phyloP scores from a whole-genome alignment of 441 rosid species.

The Manihot esculenta region DNA sequence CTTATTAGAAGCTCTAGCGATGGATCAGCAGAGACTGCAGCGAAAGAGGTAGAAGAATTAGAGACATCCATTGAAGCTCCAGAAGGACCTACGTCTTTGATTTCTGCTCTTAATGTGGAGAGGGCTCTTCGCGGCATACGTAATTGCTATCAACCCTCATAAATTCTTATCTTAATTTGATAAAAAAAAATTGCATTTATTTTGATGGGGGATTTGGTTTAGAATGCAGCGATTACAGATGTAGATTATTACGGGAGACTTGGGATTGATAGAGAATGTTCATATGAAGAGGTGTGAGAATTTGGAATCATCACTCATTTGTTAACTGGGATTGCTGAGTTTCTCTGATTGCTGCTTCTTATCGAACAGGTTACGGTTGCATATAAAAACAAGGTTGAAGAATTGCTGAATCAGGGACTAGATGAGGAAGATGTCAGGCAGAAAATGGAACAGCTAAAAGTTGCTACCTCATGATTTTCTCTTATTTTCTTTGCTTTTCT shows the following conservation, averaged over 20 bases:
- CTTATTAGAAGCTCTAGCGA: slow-evolving; percentile 39
- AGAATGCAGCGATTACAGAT: slow-evolving; percentile 83
- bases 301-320: neutral
- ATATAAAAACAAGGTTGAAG: slow-evolving; percentile 49
- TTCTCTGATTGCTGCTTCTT: neutral
- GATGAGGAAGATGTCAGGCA: slow-evolving; percentile 49
- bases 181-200: neutral
- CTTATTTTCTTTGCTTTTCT: neutral
- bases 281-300: slow-evolving; percentile 51
- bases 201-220: slow-evolving; percentile 27
- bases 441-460: slow-evolving; percentile 53
- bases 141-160: slow-evolving; percentile 21
- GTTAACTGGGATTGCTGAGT: neutral
- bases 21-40: slow-evolving; percentile 30
- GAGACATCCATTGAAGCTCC: slow-evolving; percentile 63
- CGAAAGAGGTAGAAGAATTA: slow-evolving; percentile 34
- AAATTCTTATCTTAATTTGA: neutral
- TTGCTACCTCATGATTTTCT: slow-evolving; percentile 11
- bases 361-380: slow-evolving; percentile 47
- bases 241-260: slow-evolving; percentile 78
- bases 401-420: slow-evolving; percentile 46
- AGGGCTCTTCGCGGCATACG: slow-evolving; percentile 85
- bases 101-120: slow-evolving; percentile 76
- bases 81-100: slow-evolving; percentile 56
- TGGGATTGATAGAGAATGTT: slow-evolving; percentile 55